Conservation (phyloP, 2,329 filamentous ascomycete genomes). For the Blastomyces parvus region DNA sequence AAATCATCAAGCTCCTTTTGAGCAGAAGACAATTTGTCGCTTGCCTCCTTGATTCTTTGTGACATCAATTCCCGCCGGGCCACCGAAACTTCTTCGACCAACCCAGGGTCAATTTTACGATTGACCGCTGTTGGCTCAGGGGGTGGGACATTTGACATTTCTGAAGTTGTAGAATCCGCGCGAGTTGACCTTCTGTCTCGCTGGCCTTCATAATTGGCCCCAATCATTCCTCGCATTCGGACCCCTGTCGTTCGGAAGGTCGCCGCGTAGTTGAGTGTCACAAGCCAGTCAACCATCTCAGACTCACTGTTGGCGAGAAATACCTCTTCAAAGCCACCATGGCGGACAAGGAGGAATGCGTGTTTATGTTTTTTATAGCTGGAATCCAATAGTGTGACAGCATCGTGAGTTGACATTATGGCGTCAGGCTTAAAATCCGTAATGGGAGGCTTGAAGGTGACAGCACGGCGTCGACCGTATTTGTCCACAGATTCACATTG, state of each 20-base stretch:
- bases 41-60: slow-evolving; percentile 71
- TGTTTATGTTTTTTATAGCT: slow-evolving; percentile 91
- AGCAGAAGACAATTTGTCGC: slow-evolving; percentile 62
- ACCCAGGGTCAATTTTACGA: slow-evolving; percentile 66
- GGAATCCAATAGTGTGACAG: slow-evolving; percentile 75
- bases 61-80: slow-evolving; percentile 75
- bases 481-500: slow-evolving; percentile 79
- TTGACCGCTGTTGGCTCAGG: slow-evolving; percentile 60
- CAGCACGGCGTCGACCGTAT: slow-evolving; percentile 63
- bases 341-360: slow-evolving; percentile 81
- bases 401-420: slow-evolving; percentile 85
- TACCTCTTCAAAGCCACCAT: slow-evolving; percentile 78
- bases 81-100: slow-evolving; percentile 75
- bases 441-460: slow-evolving; percentile 83
- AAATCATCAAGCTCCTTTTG: slow-evolving; percentile 75
- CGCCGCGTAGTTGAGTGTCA: slow-evolving; percentile 90
- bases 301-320: slow-evolving; percentile 81
- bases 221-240: slow-evolving; percentile 77
- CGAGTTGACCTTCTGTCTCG: slow-evolving; percentile 55
- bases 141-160: slow-evolving; percentile 54
- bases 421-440: slow-evolving; percentile 89
- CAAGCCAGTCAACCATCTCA: slow-evolving; percentile 94
- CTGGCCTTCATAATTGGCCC: slow-evolving; percentile 67
- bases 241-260: slow-evolving; percentile 89
- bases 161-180: slow-evolving; percentile 49